Percentiles rank a stretch among this genome's conserved stretches.
phyloP scores from a whole-genome alignment of 2,329 filamentous ascomycete genomes.

The Blastomyces silverae region DNA sequence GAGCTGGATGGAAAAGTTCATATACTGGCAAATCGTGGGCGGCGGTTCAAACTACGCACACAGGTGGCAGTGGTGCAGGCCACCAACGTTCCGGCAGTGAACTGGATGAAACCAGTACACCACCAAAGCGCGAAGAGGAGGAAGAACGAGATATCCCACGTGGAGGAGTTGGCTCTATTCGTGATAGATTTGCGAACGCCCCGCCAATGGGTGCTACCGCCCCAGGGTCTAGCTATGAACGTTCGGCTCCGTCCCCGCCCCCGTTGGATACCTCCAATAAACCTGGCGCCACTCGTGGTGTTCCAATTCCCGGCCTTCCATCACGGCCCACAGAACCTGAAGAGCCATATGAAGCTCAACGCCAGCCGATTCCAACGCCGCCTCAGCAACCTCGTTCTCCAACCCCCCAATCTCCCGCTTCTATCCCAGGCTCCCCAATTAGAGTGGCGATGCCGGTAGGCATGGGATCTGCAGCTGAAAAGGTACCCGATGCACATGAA shows the following conservation, averaged over 20 bases:
- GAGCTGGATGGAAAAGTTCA: conserved; percentile 77
- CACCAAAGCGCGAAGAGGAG: not conserved
- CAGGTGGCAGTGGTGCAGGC: conserved; percentile 50
- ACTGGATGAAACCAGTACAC: not conserved
- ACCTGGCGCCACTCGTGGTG: conserved; percentile 59
- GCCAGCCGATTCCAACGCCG: conserved; percentile 34
- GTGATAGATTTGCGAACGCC: conserved; percentile 76
- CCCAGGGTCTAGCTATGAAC: conserved; percentile 32
- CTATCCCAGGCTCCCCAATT: conserved; percentile 63
- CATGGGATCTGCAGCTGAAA: conserved; percentile 49
- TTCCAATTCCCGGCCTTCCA: conserved; percentile 72
- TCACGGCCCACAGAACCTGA: conserved; percentile 49
- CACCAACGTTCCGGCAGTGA: conserved; percentile 13
- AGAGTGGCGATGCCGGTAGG: conserved; percentile 79
- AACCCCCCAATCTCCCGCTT: conserved; percentile 38
- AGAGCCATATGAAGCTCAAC: conserved; percentile 41
- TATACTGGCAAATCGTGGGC: conserved; percentile 89
- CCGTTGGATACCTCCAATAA: conserved; percentile 62
- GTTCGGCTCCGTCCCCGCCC: conserved; percentile 49
- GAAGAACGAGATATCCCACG: conserved; percentile 50
- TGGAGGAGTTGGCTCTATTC: conserved; percentile 65
- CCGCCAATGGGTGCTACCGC: conserved; percentile 56
- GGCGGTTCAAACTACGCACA: conserved; percentile 67
- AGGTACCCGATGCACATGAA: conserved; percentile 38
- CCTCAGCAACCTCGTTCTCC: conserved; percentile 43